Evolutionary conservation across 148 eudicot species (phyloP), one percentile per base, ranked within the genome.

Genomic region (Camellia sinensis): DNA sequence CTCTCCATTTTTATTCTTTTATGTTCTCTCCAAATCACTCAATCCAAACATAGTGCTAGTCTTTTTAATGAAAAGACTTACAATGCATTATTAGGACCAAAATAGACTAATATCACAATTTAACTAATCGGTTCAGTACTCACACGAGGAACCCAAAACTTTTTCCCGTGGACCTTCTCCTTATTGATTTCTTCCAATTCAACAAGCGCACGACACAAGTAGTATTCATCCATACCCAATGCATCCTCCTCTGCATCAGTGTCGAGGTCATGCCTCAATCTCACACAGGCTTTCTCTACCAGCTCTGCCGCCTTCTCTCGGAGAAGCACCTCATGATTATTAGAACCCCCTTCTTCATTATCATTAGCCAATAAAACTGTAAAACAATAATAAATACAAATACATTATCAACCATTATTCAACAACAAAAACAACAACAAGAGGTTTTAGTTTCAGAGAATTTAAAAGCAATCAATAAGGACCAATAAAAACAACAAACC

Each of bases 161-260:
- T 7, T 43, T 15, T 68, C 7, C 48, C 12, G 12, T 15, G 5
- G 41, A 15, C 72, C 72, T 43, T 68, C 72, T 68, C 50, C 43
- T 13, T 68, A 0, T 40, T 40, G 7, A 68, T 40, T 68, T 68
- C 72, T 22, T 68, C 48, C 48, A 41, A 68, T 43, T 68, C 72
- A 68, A 43, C 50, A 41, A 43, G 72, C 0, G 50, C 48, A 15
- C 50, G 50, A 68, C 50, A 43, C 71, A 68, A 41, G 9, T 7
- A 68, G 72, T 68, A 68, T 68, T 68, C 72, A 17, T 68, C 72
- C 17, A 8, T 13, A 68, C 43, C 72, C 72, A 68, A 43, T 41
- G 50, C 5, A 41, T 68, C 43, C n/a, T 68, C 72, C 48, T 43
- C 72, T 3, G 5, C 72, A 68, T 68, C 19, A 13, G 72, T 40